Evolutionary conservation across 805 yeast genomes (phyloP).

Genomic region (Grigorovia humatica): DNA sequence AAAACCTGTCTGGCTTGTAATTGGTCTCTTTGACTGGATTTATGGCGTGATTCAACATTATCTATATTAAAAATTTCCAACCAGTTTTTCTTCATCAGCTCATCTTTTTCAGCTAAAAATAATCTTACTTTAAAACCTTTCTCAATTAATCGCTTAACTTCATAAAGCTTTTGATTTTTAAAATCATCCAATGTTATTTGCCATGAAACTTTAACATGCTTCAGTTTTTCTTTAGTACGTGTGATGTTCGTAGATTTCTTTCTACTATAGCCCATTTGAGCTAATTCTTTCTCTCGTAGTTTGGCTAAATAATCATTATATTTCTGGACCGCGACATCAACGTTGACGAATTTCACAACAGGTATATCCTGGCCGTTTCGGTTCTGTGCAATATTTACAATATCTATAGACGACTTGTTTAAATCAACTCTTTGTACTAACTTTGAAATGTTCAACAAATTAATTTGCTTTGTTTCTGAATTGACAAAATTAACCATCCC

Average conservation of each 20-base stretch:
- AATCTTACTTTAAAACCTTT: constrained; percentile 36
- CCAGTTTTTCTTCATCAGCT: constrained; percentile 16
- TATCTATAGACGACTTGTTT: constrained; percentile 13
- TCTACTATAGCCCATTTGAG: constrained; percentile 11
- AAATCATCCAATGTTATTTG: constrained; percentile 45
- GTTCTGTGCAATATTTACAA: constrained; percentile 16
- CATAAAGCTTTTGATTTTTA: constrained; percentile 41
- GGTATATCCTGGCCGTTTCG: constrained; percentile 11
- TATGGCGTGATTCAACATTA: constrained; percentile 13
- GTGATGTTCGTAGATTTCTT: constrained; percentile 7
- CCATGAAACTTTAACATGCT: constrained; percentile 45
- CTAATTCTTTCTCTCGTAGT: constrained; percentile 18
- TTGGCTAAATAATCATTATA: constrained; percentile 22
- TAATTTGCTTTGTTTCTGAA: constrained; percentile 13
- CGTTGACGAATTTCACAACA: constrained; percentile 20
- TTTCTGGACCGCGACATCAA: constrained; percentile 18
- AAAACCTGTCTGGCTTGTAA: constrained; percentile 21
- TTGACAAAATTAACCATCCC: constrained; percentile 20
- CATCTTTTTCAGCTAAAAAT: constrained; percentile 32
- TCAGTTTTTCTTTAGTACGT: constrained; percentile 25
- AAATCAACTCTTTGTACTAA: constrained; percentile 22
- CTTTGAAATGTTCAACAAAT: constrained; percentile 14
- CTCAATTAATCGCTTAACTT: constrained; percentile 35
- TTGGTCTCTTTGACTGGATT: constrained; percentile 27
- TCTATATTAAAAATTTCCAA: constrained; percentile 17